Percentiles rank a stretch among this genome's conserved stretches.
phyloP scores from a whole-genome alignment of 2,329 filamentous ascomycete genomes.

The Pseudovirgaria hyperparasitica region DNA sequence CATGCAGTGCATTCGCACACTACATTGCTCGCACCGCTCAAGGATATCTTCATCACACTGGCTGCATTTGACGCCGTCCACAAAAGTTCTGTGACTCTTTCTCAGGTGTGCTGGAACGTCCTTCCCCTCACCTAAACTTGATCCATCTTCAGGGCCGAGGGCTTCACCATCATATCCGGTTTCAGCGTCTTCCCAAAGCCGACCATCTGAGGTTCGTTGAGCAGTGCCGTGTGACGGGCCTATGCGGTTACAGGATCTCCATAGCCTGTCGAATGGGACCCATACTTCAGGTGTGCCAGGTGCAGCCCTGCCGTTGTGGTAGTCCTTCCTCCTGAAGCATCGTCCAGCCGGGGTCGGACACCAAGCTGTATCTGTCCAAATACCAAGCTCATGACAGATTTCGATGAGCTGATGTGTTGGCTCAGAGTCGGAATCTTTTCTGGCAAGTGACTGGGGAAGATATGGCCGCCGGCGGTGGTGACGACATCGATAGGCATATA shows the following conservation, averaged over 20 bases:
- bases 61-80: constrained; percentile 41
- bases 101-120: constrained; percentile 40
- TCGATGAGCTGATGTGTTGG: constrained; percentile 48
- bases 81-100: constrained; percentile 39
- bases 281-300: constrained; percentile 45
- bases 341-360: constrained; percentile 45
- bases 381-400: constrained; percentile 44
- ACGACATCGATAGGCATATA: constrained; percentile 50
- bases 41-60: constrained; percentile 40
- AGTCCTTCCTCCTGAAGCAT: constrained; percentile 43
- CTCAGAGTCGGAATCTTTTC: constrained; percentile 47
- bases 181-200: constrained; percentile 44
- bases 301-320: constrained; percentile 41
- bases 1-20: constrained; percentile 48
- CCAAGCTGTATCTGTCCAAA: constrained; percentile 51
- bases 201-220: constrained; percentile 31
- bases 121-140: constrained; percentile 38
- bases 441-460: constrained; percentile 40
- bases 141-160: constrained; percentile 35
- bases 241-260: constrained; percentile 47
- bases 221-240: constrained; percentile 27
- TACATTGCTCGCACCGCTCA: constrained; percentile 48
- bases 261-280: constrained; percentile 49
- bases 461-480: constrained; percentile 49
- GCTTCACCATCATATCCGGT: constrained; percentile 42